A percentile compares a stretch with the other conserved stretches of the same genome.
Conservation (phyloP, 1,284 basidiomycete species). For the Inonotus obliquus region DNA sequence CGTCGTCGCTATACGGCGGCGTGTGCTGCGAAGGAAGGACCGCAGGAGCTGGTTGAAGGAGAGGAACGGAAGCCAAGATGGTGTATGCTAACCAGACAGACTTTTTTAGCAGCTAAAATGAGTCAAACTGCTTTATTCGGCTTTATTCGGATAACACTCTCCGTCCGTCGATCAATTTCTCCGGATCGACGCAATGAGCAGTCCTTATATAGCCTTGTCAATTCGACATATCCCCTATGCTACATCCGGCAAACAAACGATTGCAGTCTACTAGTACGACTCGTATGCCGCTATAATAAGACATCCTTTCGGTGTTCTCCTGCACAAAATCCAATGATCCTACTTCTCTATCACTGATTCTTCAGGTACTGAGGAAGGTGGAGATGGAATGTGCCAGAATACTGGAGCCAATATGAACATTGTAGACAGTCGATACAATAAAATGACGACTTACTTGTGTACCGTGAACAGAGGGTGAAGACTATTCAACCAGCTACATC, state of each 20-base stretch:
- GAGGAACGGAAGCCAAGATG: not conserved
- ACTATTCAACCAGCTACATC: constrained; percentile 46
- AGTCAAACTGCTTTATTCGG: constrained; percentile 10
- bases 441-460: constrained; percentile 33
- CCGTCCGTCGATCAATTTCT: not conserved
- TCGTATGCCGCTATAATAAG: too few relatives aligned
- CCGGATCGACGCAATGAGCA: not conserved
- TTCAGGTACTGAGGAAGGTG: constrained; percentile 32
- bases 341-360: not conserved
- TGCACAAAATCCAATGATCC: too few relatives aligned
- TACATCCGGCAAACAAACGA: not conserved
- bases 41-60: not conserved
- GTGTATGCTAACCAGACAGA: not conserved
- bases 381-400: constrained; percentile 43
- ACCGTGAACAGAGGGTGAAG: constrained; percentile 53
- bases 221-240: not conserved
- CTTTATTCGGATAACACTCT: constrained; percentile 8
- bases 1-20: constrained; percentile 4
- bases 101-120: constrained; percentile 3
- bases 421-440: not conserved
- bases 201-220: not conserved
- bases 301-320: too few relatives aligned
- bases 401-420: constrained; percentile 25
- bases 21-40: not conserved
- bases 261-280: too few relatives aligned